Base-by-base conservation (phyloP, 345 rosid species). In the Eutrema japonicum region DNA sequence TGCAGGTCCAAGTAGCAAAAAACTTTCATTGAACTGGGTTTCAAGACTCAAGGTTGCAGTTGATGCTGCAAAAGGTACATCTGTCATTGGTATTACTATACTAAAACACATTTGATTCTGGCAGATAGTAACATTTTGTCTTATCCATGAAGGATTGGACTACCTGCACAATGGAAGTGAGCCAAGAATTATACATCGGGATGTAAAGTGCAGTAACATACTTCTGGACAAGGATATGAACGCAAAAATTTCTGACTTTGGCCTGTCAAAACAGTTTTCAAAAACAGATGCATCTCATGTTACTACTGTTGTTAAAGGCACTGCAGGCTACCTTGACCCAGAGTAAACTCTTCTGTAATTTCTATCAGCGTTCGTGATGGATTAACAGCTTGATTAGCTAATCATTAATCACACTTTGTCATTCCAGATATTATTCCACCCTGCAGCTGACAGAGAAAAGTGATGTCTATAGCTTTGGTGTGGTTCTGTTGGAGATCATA, bases 251-350 rank as follows among this genome's bases (percentile, higher is more conserved):
- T 64, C 79, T 0, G 75, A 76, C 41, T 76, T 76, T 33, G 75
- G 75, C 66, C 41, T 76, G 29, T 76, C 75, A 55, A 76, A 76
- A 76, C 71, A 70, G 57, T 70, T 76, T 46, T 64, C 66, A 64
- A 76, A 81, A 72, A 81, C 89, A 64, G 93, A 89, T 59, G 97
- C 92, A 65, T 86, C 89, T 49, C 98, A 93, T 73, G 83, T 93
- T 33, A 91, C 98, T 40, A 93, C 98, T 27, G 91, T 84, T 55
- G 97, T 93, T 55, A 93, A 91, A 78, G 96, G 96, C 81, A 86
- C 98, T 12, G 96, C 96, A 2, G 98, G 98, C 51, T 93, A 93
- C 83, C 89, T 93, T 11, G 98, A 93, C 60, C 98, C 97, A 41
- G 97, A 93, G 98, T 93, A 83, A 64, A 64, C 84, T 58, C 68